A percentile compares a stretch with the other conserved stretches of the same genome.
Conservation (phyloP, 371 early-diverging fungal genomes). For the Haplosporangium sp. region DNA sequence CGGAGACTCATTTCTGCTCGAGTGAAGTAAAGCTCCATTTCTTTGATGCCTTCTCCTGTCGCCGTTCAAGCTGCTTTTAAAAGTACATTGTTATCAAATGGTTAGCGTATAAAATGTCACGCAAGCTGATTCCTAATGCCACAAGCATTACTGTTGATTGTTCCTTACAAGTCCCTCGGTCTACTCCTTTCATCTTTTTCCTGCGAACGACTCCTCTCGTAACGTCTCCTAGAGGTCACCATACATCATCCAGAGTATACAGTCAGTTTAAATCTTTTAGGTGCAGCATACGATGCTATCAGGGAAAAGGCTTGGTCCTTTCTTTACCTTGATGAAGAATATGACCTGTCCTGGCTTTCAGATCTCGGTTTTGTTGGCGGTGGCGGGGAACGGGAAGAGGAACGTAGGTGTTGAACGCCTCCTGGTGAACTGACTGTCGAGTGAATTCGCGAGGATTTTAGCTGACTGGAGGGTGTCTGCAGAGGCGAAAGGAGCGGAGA, state of each 20-base stretch:
- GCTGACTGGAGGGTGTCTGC: conserved; percentile 45
- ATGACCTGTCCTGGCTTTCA: conserved; percentile 52
- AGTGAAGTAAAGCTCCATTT: conserved; percentile 19
- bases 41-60: conserved; percentile 47
- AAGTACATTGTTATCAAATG: neutral
- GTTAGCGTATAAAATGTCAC: neutral
- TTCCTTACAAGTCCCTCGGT: conserved; percentile 46
- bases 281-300: neutral
- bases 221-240: conserved; percentile 26
- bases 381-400: conserved; percentile 48
- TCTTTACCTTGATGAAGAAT: conserved; percentile 23
- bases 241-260: neutral
- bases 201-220: conserved; percentile 51
- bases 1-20: conserved; percentile 30
- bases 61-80: conserved; percentile 13
- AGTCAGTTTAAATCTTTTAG: neutral
- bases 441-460: conserved; percentile 44
- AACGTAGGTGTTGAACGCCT: conserved; percentile 38
- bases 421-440: conserved; percentile 55
- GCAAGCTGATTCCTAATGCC: neutral
- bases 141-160: neutral
- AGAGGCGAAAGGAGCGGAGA: conserved; percentile 48
- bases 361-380: conserved; percentile 49
- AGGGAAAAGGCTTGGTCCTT: neutral
- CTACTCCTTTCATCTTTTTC: conserved; percentile 46